Percentiles rank a stretch among this genome's conserved stretches.
phyloP scores from a whole-genome alignment of 2,329 filamentous ascomycete species.

The Raffaelea arxii region DNA sequence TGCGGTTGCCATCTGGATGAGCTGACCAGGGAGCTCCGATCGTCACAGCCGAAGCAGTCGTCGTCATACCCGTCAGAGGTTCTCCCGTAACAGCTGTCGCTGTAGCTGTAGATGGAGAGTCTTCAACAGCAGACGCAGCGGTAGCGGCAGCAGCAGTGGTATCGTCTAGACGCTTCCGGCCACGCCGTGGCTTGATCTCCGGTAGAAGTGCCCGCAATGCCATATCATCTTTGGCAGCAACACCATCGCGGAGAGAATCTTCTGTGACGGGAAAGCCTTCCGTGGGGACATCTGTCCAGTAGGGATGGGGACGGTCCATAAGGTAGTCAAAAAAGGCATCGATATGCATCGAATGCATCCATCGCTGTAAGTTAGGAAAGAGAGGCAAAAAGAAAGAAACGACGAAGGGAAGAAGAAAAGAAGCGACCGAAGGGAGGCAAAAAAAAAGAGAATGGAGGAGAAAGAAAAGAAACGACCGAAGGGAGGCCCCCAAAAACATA shows the following conservation, averaged over 20 bases:
- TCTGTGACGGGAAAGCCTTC: slow-evolving; percentile 52
- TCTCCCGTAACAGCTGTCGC: no score
- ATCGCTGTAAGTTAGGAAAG: slow-evolving; percentile 46
- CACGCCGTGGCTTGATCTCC: slow-evolving; percentile 56
- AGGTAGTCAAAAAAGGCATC: slow-evolving; percentile 93
- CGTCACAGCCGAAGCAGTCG: slow-evolving; percentile 33
- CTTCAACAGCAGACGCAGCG: slow-evolving; percentile 51
- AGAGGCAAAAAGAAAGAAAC: neutral
- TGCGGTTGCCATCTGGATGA: slow-evolving; percentile 29
- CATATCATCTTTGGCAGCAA: slow-evolving; percentile 78
- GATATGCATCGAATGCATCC: slow-evolving; percentile 95
- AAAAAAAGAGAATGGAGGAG: neutral
- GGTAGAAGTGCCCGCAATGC: slow-evolving; percentile 76
- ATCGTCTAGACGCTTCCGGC: slow-evolving; percentile 55
- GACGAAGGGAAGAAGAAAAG: neutral
- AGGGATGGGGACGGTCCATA: slow-evolving; percentile 64
- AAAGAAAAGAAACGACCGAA: neutral
- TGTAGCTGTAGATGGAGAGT: no score
- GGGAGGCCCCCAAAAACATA: slow-evolving; percentile 31
- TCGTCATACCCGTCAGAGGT: no score
- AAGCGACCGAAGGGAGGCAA: no score
- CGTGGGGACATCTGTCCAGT: slow-evolving; percentile 68
- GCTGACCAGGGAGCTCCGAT: slow-evolving; percentile 37
- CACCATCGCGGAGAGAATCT: slow-evolving; percentile 64
- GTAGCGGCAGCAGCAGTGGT: no score